Conservation (phyloP, 2,329 filamentous ascomycete species). For the Botrytis galanthina region DNA sequence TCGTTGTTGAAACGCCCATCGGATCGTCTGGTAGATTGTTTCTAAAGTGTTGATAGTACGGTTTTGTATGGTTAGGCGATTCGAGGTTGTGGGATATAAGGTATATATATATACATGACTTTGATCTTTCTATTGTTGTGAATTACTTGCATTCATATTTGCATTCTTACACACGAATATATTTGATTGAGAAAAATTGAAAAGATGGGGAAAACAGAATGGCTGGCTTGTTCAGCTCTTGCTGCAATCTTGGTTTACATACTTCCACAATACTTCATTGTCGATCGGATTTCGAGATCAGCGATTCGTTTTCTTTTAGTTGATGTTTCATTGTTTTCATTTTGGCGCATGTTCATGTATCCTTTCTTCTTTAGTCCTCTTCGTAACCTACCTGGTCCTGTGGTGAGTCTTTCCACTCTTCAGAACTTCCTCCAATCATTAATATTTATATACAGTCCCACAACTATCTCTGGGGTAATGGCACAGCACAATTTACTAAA, state of each 20-base stretch:
- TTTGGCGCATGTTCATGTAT: slow-evolving; percentile 21
- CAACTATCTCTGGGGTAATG: slow-evolving; percentile 12
- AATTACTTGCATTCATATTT: background rate
- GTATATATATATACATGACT: background rate
- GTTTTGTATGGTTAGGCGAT: background rate
- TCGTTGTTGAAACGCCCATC: background rate
- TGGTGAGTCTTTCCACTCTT: slow-evolving; percentile 13
- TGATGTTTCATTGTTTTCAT: background rate
- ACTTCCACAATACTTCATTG: slow-evolving; percentile 11
- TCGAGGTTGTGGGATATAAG: background rate
- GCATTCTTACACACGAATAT: background rate
- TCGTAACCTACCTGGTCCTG: slow-evolving; percentile 20
- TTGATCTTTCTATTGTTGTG: background rate
- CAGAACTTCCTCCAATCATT: background rate
- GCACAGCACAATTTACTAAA: background rate
- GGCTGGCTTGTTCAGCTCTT: slow-evolving; percentile 1
- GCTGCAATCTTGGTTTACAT: slow-evolving; percentile 9
- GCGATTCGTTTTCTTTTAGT: slow-evolving; percentile 7
- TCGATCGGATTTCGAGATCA: slow-evolving; percentile 12
- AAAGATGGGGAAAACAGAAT: slow-evolving; percentile 16
- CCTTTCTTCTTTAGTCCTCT: slow-evolving; percentile 25
- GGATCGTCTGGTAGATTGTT: background rate
- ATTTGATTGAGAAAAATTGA: background rate
- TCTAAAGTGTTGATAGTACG: background rate
- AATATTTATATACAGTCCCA: background rate